Percentiles rank a stretch among this genome's conserved stretches.
These are phyloP conservation scores for Cystoderma amianthinum DNA, from an alignment of 768 basidiomycete species.

Conservation along the genomic window DNA sequence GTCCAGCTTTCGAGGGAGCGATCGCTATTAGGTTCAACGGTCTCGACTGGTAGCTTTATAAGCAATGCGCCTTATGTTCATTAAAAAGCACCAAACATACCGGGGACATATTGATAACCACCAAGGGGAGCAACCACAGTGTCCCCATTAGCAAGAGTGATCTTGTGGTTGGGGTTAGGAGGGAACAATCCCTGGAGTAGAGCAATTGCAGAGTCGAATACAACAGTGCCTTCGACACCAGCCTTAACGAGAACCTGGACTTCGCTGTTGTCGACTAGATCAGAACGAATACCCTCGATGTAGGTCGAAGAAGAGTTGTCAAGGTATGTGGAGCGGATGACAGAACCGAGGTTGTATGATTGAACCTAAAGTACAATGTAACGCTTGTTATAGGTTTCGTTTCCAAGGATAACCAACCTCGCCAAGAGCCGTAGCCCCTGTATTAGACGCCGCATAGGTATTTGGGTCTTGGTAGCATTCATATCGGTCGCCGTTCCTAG, in stretches of 20 bases:
- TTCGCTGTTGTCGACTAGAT: constrained; percentile 68
- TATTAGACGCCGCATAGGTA: constrained; percentile 54
- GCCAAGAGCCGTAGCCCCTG: constrained; percentile 71
- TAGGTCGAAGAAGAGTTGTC: constrained; percentile 58
- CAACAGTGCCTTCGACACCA: constrained; percentile 78
- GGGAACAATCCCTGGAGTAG: constrained; percentile 84
- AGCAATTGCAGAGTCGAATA: constrained; percentile 82
- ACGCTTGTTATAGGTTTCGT: neutral
- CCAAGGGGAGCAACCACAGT: constrained; percentile 66
- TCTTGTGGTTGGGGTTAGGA: constrained; percentile 66
- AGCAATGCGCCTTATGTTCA: neutral
- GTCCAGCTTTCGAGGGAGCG: constrained; percentile 81
- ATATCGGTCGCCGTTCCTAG: constrained; percentile 71
- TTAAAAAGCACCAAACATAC: constrained; percentile 22
- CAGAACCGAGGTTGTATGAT: constrained; percentile 55
- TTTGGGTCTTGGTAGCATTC: constrained; percentile 67
- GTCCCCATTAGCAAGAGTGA: constrained; percentile 73
- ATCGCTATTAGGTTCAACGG: constrained; percentile 80
- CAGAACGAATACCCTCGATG: constrained; percentile 56
- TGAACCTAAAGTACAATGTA: constrained; percentile 38
- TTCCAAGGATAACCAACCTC: constrained; percentile 35
- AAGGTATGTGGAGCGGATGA: constrained; percentile 63
- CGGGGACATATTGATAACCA: constrained; percentile 86
- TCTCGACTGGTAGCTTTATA: constrained; percentile 49
- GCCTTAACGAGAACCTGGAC: constrained; percentile 76